Conservation (phyloP, 306 rosid genomes). For the Canavalia ensiformis region DNA sequence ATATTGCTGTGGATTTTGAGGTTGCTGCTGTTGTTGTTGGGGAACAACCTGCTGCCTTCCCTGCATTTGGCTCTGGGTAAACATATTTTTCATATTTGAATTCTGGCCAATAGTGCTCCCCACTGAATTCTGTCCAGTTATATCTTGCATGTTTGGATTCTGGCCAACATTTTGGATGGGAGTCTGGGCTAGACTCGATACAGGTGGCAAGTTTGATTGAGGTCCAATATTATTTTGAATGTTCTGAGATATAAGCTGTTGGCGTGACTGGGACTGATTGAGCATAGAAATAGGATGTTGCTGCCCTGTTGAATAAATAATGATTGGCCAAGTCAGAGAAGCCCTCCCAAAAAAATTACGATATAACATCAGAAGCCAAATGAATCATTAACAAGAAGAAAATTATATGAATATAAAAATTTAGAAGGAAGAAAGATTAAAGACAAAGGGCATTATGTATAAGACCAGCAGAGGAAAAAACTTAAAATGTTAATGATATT, state of each 20-base stretch:
- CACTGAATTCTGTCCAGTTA: constrained; percentile 71
- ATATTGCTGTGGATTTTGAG: constrained; percentile 82
- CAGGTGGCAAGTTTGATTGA: constrained; percentile 67
- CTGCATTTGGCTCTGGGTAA: constrained; percentile 82
- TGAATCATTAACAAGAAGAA: constrained; percentile 28
- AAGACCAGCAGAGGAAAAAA: constrained; percentile 36
- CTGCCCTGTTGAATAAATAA: constrained; percentile 59
- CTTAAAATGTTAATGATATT: constrained; percentile 1
- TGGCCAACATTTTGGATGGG: constrained; percentile 76
- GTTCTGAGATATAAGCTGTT: constrained; percentile 75
- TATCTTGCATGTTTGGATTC: constrained; percentile 74
- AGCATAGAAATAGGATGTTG: constrained; percentile 65
- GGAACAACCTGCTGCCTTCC: constrained; percentile 85
- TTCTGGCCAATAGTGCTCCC: constrained; percentile 82
- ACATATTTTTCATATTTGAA: constrained; percentile 74
- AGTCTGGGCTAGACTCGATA: constrained; percentile 67
- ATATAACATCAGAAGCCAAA: constrained; percentile 45
- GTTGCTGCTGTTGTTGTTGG: constrained; percentile 80
- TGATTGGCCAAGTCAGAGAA: constrained; percentile 34
- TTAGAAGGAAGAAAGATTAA: constrained; percentile 1
- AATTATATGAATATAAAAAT: constrained; percentile 32
- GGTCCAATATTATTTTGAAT: constrained; percentile 71
- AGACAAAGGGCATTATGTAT: constrained; percentile 21
- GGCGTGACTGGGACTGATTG: constrained; percentile 81
- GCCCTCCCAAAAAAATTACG: background rate